Base-by-base conservation (phyloP, 2,329 filamentous ascomycete species). In the Cytospora paraplurivora region DNA sequence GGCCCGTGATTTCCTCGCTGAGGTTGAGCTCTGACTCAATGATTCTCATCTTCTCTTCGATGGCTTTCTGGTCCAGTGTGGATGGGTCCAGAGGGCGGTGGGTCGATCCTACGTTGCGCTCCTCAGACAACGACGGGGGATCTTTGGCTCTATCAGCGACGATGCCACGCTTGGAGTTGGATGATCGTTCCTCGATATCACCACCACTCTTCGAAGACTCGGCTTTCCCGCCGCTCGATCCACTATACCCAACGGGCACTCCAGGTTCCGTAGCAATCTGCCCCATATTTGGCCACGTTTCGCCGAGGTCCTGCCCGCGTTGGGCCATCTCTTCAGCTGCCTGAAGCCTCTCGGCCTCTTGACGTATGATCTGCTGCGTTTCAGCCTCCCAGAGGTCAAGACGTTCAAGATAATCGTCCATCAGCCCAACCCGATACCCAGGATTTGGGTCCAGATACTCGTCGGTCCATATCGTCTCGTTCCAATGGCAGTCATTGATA, bases 401-500 rank as follows among this genome's bases (percentile, higher is more conserved):
- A 21, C 69, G 67, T 10, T 71, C 67, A 37, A 78, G 50, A 59
- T 82, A 87, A 4, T 77, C 71, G 27, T 70, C 72, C 51, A 84
- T 70, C 68, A 81, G 71, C 41, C 74, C 64, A 1, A 80, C 76
- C 47, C 85, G 78, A 67, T 72, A 78, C 1, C 72, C 72, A 12
- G 73, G 75, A 6, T 76, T 74, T 0, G 81, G 79, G 66, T 87
- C 85, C 1, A 87, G 72, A 17, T 69, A 70, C 53, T 80, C 74
- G 66, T 78, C 75, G 5, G 59, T 49, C 80, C 84, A 87, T 6
- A 72, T 67, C 2, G 81, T 82, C 69, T 81, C 72, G 65, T 83
- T 80, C 77, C 82, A 88, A 7, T 79, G 74, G 69, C 86, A 88
- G 74, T 77, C 44, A 77, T 76, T 15, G 69, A 68, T 34, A 38